Base-by-base conservation (phyloP, 129 eudicot genomes). In the Flaveria sonorensis region DNA sequence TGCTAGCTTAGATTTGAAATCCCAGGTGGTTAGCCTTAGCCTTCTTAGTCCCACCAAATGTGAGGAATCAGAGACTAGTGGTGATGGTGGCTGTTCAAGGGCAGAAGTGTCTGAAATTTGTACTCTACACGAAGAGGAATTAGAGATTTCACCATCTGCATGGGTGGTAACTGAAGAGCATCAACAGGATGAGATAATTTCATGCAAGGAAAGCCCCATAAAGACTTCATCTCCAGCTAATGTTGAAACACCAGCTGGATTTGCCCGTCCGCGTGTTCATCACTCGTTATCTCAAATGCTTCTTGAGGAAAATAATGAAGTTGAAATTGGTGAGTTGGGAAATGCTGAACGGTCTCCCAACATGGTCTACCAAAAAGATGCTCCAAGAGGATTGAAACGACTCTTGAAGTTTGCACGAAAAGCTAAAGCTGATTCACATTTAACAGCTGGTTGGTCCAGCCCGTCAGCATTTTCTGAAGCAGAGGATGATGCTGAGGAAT, bases 261-360 rank as follows among this genome's bases (percentile, higher is more conserved):
- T 65, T 14, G 59, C 91, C 47, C 83, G 81, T 68, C 87, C 92
- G 36, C 96, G 97, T 21, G 88, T 91, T 39, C 97, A 91, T 14
- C 97, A 91, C 73, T 94, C 99, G 16, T 86, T 94, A 42, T 94
- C 99, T 71, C 98, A 94, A 70, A 94, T 94, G 93, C 89, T 94
- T 78, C 91, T 91, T 21, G 92, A 94, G 83, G 99, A 94, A 76
- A 91, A 74, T 80, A 87, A 88, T 56, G 97, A 94, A 79, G 73
- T 87, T 56, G 97, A 94, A 77, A 53, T 82, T 24, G 74, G 80
- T 70, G 97, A 89, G 77, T 91, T 97, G 99, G 99, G 99, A 65
- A 89, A 86, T 64, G 92, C 97, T 50, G 97, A 91, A 74, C 88
- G 89, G 72, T 96, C 97, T 39, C 92, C 96, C 79, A 72, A 87